A percentile compares a stretch with the other conserved stretches of the same genome.
phyloP scores from a whole-genome alignment of 2,329 filamentous ascomycete genomes.

The Fusarium sp. region DNA sequence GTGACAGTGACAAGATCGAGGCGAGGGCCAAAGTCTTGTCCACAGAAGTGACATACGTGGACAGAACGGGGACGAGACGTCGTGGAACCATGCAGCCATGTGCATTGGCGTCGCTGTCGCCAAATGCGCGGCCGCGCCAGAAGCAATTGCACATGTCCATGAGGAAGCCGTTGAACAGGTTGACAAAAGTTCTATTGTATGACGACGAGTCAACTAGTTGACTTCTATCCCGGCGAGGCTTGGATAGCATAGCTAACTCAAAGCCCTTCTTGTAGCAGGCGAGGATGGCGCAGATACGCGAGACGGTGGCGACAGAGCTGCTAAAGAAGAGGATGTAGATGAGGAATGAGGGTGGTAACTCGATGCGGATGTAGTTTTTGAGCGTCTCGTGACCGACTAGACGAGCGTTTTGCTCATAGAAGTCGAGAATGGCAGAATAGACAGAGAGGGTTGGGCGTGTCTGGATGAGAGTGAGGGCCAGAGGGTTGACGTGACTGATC shows the following conservation, averaged over 20 bases:
- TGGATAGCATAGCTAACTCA: slow-evolving; percentile 69
- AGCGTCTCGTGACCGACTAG: slow-evolving; percentile 65
- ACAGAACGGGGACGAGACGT: slow-evolving; percentile 58
- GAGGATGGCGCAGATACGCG: slow-evolving; percentile 77
- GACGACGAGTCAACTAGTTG: slow-evolving; percentile 50
- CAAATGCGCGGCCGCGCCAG: slow-evolving; percentile 82
- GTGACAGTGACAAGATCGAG: slow-evolving; percentile 68
- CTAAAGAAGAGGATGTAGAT: slow-evolving; percentile 80
- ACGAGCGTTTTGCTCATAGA: slow-evolving; percentile 73
- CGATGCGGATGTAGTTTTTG: slow-evolving; percentile 70
- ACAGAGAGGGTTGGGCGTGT: slow-evolving; percentile 57
- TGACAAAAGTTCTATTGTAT: slow-evolving; percentile 71
- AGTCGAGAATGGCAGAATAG: slow-evolving; percentile 72
- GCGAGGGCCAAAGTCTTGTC: slow-evolving; percentile 61
- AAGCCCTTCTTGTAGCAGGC: slow-evolving; percentile 81
- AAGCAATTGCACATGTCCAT: slow-evolving; percentile 90
- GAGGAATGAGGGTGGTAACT: slow-evolving; percentile 74
- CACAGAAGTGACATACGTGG: slow-evolving; percentile 61
- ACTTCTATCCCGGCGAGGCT: slow-evolving; percentile 44
- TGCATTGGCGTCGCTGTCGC: slow-evolving; percentile 71
- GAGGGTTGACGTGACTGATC: slow-evolving; percentile 62
- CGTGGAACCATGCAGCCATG: slow-evolving; percentile 65
- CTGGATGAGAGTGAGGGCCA: slow-evolving; percentile 72
- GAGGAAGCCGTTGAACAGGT: slow-evolving; percentile 83
- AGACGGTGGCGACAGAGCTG: slow-evolving; percentile 71